Percentiles rank a stretch among this genome's conserved stretches.
These are phyloP conservation scores for Pythium aphanidermatum DNA, from an alignment of 352 stramenopile genomes.

Conservation along the genomic window DNA sequence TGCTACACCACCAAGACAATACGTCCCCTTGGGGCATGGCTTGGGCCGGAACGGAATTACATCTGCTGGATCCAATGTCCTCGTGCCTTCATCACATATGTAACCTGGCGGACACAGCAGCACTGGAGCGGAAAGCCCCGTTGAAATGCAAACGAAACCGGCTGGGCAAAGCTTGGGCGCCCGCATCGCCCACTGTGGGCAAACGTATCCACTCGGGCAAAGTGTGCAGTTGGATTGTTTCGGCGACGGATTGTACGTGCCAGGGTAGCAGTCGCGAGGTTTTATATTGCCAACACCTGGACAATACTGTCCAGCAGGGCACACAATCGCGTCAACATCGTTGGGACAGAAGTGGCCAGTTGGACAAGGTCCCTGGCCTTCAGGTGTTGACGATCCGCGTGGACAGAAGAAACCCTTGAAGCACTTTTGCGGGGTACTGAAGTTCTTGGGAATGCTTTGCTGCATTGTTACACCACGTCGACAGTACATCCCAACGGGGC, in stretches of 20 bases:
- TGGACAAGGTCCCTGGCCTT: slow-evolving; percentile 92
- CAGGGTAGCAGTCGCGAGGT: slow-evolving; percentile 89
- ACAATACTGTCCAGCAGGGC: slow-evolving; percentile 91
- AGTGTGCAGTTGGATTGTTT: slow-evolving; percentile 91
- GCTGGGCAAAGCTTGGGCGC: slow-evolving; percentile 83
- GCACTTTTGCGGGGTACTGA: slow-evolving; percentile 92
- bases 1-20: slow-evolving; percentile 94
- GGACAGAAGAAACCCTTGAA: slow-evolving; percentile 97
- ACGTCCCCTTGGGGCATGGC: slow-evolving; percentile 89
- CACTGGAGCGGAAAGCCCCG: slow-evolving; percentile 85
- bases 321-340: slow-evolving; percentile 86
- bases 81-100: slow-evolving; percentile 91
- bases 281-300: slow-evolving; percentile 92
- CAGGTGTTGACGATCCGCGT: slow-evolving; percentile 83
- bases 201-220: slow-evolving; percentile 93
- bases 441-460: slow-evolving; percentile 77
- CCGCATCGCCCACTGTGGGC: slow-evolving; percentile 78
- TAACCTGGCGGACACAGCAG: slow-evolving; percentile 94
- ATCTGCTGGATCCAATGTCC: slow-evolving; percentile 86
- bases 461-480: slow-evolving; percentile 71
- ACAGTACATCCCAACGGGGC: slow-evolving; percentile 93
- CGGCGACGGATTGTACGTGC: slow-evolving; percentile 87
- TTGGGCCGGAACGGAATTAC: slow-evolving; percentile 66
- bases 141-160: slow-evolving; percentile 94
- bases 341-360: slow-evolving; percentile 94